Conservation (phyloP, 1,139 yeast genomes). For the Meyerozyma athensensis region DNA sequence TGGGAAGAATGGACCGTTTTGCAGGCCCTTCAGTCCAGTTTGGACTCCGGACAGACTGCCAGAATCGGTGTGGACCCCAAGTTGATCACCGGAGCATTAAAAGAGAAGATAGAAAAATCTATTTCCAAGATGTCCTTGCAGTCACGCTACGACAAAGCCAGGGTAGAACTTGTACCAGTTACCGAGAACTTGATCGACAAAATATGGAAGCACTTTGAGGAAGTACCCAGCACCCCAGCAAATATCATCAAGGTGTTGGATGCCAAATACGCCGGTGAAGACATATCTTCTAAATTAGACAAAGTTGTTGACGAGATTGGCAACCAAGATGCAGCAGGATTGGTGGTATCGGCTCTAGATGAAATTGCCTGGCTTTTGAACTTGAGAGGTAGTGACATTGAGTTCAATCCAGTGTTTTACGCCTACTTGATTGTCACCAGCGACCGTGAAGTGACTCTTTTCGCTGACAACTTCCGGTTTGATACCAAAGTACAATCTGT, state of each 20-base stretch:
- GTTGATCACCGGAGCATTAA: conserved; percentile 46
- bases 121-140: conserved; percentile 18
- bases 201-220: conserved; percentile 62
- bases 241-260: conserved; percentile 44
- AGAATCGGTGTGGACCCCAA: conserved; percentile 41
- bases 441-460: conserved; percentile 47
- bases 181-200: conserved; percentile 66
- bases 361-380: conserved; percentile 93
- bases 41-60: conserved; percentile 38
- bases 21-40: conserved; percentile 52
- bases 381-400: conserved; percentile 80
- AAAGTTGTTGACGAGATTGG: conserved; percentile 42
- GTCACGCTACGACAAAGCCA: conserved; percentile 26
- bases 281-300: conserved; percentile 38
- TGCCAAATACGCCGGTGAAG: conserved; percentile 45
- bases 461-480: conserved; percentile 44
- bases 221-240: conserved; percentile 40
- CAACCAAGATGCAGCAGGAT: conserved; percentile 35
- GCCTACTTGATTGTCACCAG: conserved; percentile 65
- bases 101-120: conserved; percentile 22
- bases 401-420: conserved; percentile 87
- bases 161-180: conserved; percentile 59
- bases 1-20: conserved; percentile 86
- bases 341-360: conserved; percentile 69
- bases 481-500: conserved; percentile 27